These are phyloP conservation scores for Aspergillus hortae DNA, from an alignment of 2,329 filamentous ascomycete genomes.

Conservation along the genomic window DNA sequence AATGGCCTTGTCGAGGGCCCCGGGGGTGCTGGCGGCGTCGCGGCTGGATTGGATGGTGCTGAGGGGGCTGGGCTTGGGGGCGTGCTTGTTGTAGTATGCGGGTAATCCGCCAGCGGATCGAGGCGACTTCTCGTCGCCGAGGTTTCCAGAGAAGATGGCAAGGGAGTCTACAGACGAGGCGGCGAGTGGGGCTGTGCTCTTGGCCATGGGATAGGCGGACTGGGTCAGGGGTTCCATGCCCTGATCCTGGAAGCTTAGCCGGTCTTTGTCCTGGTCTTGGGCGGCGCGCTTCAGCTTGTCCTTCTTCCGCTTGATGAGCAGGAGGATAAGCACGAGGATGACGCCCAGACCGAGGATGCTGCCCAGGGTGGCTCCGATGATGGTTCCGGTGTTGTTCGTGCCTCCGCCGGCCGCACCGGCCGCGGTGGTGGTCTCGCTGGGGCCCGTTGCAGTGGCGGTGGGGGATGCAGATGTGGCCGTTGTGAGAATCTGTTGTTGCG, in stretches of 20 bases:
- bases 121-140: constrained; percentile 30
- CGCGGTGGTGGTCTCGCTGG: constrained; percentile 28
- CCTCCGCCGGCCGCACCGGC: constrained; percentile 31
- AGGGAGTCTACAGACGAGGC: constrained; percentile 36
- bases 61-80: constrained; percentile 24
- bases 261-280: constrained; percentile 57
- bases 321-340: constrained; percentile 67
- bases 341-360: constrained; percentile 71
- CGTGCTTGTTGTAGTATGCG: constrained; percentile 17
- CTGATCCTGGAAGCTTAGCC: constrained; percentile 43
- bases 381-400: constrained; percentile 46
- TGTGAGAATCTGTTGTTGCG: constrained; percentile 34
- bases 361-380: constrained; percentile 79
- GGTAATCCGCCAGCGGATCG: constrained; percentile 18
- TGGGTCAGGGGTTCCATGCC: constrained; percentile 42
- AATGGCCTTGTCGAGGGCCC: constrained; percentile 17
- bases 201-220: constrained; percentile 44
- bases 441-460: constrained; percentile 24
- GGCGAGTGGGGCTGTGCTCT: constrained; percentile 35
- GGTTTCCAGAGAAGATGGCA: constrained; percentile 39
- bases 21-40: constrained; percentile 17
- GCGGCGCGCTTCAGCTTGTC: constrained; percentile 46
- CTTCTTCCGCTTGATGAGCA: constrained; percentile 62
- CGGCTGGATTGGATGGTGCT: constrained; percentile 29
- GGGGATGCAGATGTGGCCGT: constrained; percentile 28